Conservation (phyloP, 805 yeast genomes). For the Myxozyma melibiosi region DNA sequence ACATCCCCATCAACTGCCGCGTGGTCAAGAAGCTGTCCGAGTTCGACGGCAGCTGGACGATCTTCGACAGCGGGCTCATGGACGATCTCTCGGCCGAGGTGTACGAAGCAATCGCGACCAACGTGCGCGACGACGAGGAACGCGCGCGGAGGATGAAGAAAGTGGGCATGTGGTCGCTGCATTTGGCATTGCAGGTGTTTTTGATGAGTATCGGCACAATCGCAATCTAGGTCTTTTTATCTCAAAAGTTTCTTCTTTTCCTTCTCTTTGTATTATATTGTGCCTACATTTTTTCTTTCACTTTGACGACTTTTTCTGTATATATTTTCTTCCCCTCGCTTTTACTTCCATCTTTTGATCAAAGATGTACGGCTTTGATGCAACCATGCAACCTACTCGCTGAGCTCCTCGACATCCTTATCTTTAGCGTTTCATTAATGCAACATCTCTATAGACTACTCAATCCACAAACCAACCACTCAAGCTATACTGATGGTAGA, state of each 20-base stretch:
- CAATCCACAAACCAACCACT: no score
- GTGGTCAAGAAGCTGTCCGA: conserved; percentile 77
- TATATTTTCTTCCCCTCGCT: neutral
- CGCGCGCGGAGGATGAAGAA: conserved; percentile 71
- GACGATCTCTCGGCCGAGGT: conserved; percentile 87
- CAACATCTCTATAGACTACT: no score
- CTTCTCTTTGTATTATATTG: neutral
- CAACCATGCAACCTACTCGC: no score
- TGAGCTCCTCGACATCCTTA: no score
- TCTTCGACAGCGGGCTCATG: conserved; percentile 87
- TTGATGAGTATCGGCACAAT: conserved; percentile 50
- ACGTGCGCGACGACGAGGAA: conserved; percentile 84
- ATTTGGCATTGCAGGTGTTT: conserved; percentile 75
- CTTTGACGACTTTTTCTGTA: neutral
- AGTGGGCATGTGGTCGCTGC: conserved; percentile 92
- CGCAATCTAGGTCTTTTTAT: conserved; percentile 15
- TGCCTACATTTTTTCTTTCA: neutral
- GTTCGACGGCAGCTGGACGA: conserved; percentile 95
- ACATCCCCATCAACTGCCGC: conserved; percentile 82
- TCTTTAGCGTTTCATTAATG: no score
- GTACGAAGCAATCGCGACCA: conserved; percentile 84
- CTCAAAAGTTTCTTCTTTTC: neutral
- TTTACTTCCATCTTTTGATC: neutral
- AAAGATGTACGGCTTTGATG: neutral
- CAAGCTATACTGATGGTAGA: no score